phyloP scores from a whole-genome alignment of 2,329 filamentous ascomycete genomes.

The Botryotinia calthae region DNA sequence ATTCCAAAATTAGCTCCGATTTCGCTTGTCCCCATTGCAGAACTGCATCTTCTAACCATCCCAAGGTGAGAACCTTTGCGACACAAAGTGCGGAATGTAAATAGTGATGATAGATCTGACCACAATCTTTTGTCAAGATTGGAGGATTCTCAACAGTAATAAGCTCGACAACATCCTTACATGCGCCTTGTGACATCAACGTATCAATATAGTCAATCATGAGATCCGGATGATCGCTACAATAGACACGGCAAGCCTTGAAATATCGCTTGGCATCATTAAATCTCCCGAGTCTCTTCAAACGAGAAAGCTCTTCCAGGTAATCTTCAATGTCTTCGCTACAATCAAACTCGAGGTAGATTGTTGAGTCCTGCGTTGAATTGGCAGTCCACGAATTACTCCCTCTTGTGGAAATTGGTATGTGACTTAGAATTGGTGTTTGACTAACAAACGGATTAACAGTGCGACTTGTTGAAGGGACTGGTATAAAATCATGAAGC shows the following conservation, averaged over 20 bases:
- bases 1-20: background rate
- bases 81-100: background rate
- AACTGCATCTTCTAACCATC: background rate
- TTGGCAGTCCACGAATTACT: background rate
- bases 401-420: background rate
- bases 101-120: background rate
- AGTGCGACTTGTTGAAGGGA: background rate
- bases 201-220: background rate
- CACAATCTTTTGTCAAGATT: background rate
- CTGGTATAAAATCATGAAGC: background rate
- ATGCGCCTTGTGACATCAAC: background rate
- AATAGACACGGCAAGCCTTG: background rate
- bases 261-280: slow-evolving; percentile 6
- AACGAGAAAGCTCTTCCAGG: slow-evolving; percentile 1
- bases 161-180: background rate
- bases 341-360: background rate
- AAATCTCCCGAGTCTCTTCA: background rate
- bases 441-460: no score
- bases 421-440: background rate
- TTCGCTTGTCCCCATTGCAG: background rate
- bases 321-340: background rate
- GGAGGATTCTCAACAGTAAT: background rate
- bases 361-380: background rate
- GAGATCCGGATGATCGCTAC: background rate
- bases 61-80: background rate